Percentiles rank a stretch among this genome's conserved stretches.
These are phyloP conservation scores for Boletellus sp. DNA, from an alignment of 1,284 basidiomycete genomes.

Conservation along the genomic window DNA sequence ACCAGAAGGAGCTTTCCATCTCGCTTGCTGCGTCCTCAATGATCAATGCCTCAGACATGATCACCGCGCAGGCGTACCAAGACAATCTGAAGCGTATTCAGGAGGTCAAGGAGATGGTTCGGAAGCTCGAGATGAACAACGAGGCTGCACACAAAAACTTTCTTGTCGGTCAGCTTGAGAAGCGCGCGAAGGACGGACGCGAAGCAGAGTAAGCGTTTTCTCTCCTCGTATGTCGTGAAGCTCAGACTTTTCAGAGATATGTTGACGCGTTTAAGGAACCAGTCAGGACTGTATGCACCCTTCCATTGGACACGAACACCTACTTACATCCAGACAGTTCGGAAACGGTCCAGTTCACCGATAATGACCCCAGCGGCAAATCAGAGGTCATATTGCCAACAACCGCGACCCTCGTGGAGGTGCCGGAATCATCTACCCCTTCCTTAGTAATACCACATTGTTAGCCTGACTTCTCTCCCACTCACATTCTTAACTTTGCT, in stretches of 20 bases:
- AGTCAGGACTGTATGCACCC: conserved; percentile 16
- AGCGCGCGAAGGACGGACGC: conserved; percentile 27
- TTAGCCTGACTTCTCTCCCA: not conserved
- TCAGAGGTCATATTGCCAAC: conserved; percentile 26
- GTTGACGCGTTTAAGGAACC: conserved; percentile 19
- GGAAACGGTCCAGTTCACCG: conserved; percentile 12
- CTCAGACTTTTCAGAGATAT: conserved; percentile 13
- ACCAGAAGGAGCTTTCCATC: conserved; percentile 13
- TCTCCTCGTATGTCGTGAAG: not conserved
- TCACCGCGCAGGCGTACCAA: conserved; percentile 23
- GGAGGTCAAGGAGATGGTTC: conserved; percentile 26
- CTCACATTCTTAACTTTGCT: conserved; percentile 7
- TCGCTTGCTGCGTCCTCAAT: conserved; percentile 25
- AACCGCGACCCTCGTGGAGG: conserved; percentile 32
- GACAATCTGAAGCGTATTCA: conserved; percentile 28
- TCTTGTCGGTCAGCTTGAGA: conserved; percentile 25
- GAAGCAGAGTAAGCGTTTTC: conserved; percentile 36
- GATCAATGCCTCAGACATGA: conserved; percentile 23
- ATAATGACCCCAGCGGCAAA: conserved; percentile 7
- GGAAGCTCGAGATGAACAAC: conserved; percentile 27
- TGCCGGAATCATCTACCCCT: conserved; percentile 19
- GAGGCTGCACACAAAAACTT: conserved; percentile 31
- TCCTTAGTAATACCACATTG: conserved; percentile 15
- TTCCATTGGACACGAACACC: not conserved
- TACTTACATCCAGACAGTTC: conserved; percentile 12